A percentile compares a stretch with the other conserved stretches of the same genome.
phyloP scores from a whole-genome alignment of 768 basidiomycete genomes.

The Lactarius psammicola region DNA sequence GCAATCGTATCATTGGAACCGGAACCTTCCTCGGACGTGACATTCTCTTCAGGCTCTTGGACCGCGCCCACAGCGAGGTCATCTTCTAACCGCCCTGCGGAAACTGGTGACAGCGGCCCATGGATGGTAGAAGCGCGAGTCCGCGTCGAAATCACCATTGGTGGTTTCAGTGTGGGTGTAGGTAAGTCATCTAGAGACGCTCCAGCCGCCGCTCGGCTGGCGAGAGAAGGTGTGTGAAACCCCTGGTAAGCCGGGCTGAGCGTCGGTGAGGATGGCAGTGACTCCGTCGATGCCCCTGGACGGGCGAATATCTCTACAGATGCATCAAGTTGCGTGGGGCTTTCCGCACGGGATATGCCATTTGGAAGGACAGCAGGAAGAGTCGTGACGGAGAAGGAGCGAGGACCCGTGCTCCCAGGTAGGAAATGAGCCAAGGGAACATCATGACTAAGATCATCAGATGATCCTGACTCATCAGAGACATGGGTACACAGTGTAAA shows the following conservation, averaged over 20 bases:
- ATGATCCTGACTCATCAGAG: constrained; percentile 18
- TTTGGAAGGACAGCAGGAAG: constrained; percentile 37
- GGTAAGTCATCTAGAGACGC: constrained; percentile 4
- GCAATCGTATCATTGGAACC: background rate
- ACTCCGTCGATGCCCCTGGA: constrained; percentile 75
- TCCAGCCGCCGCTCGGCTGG: background rate
- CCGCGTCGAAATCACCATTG: constrained; percentile 5
- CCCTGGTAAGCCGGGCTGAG: constrained; percentile 36
- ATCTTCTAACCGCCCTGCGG: background rate
- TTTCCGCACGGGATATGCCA: constrained; percentile 34
- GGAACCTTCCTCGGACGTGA: constrained; percentile 19
- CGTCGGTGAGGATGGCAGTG: constrained; percentile 44
- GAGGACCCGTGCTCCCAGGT: constrained; percentile 18
- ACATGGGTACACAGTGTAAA: constrained; percentile 19
- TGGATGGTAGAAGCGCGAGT: constrained; percentile 25
- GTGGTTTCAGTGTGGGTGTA: constrained; percentile 13
- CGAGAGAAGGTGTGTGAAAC: background rate
- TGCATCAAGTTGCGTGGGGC: constrained; percentile 57
- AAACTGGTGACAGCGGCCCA: constrained; percentile 16
- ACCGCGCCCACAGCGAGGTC: constrained; percentile 21
- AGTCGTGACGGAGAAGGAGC: constrained; percentile 36
- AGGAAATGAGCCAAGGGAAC: constrained; percentile 5
- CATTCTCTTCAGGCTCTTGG: constrained; percentile 25
- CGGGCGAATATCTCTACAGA: constrained; percentile 75
- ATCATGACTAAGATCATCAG: constrained; percentile 8